A percentile compares a stretch with the other conserved stretches of the same genome.
Evolutionary conservation across 2,329 filamentous ascomycete species (phyloP).

Genomic region (Paecilomyces niveus): DNA sequence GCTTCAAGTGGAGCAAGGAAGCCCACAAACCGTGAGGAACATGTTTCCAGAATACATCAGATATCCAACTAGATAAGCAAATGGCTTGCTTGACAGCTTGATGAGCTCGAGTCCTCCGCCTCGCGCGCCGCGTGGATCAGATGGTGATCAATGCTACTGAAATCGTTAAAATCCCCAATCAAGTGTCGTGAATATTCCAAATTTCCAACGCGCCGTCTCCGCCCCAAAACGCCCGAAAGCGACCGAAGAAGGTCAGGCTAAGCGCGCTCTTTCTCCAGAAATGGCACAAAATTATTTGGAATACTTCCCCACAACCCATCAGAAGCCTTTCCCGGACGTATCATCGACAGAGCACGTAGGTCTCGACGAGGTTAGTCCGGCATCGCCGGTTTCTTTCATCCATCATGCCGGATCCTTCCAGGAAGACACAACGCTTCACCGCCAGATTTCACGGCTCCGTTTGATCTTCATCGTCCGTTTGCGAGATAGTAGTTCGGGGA

Average conservation of each 20-base stretch:
- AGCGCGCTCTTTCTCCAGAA: not conserved
- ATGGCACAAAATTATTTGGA: not conserved
- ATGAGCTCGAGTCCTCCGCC: not conserved
- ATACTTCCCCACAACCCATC: not conserved
- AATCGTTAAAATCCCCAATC: not conserved
- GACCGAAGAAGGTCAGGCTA: not conserved
- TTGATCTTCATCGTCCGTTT: not conserved
- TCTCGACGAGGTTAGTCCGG: not conserved
- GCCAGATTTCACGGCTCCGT: not conserved
- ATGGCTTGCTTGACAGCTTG: not conserved
- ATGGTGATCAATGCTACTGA: not conserved
- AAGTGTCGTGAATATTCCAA: not conserved
- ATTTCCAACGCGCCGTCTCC: not conserved
- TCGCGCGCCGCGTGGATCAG: not conserved
- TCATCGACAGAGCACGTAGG: not conserved
- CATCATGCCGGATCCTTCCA: not conserved
- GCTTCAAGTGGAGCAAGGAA: not conserved
- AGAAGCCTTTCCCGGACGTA: not conserved
- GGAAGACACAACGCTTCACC: not conserved
- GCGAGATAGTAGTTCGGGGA: not conserved
- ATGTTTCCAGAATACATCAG: not conserved
- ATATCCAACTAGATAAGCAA: not conserved
- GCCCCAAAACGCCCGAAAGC: not conserved
- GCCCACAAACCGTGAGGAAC: not conserved
- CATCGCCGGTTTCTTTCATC: not conserved